Base-by-base conservation (phyloP, 2,329 filamentous ascomycete species). In the Penicillium sumatraense region DNA sequence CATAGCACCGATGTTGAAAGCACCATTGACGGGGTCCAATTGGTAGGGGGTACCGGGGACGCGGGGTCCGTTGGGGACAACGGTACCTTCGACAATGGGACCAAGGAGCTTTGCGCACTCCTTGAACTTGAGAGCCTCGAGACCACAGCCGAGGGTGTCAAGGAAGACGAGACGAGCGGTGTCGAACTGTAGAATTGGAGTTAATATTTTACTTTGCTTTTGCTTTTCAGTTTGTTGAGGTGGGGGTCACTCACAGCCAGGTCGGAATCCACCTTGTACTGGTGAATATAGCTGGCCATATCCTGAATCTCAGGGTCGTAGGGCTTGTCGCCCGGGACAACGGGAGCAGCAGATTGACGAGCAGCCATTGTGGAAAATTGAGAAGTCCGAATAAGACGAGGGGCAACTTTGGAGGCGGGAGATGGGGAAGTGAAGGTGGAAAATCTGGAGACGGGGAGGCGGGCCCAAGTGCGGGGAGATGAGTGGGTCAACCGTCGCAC, bases 1-100 rank as follows among this genome's bases (percentile, higher is more conserved):
- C 89, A 96, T 96, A 70, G 95, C 90, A 68, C 95, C 95, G 68
- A 99, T 98, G 84, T 98, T 98, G 86, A 99, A 98, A 62, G 95
- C 95, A 60, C 89, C 95, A 69, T 93, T 93, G 73, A 98, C 87
- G 35, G 95, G 95, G 75, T 98, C 95, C 66, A 99, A 87, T 79
- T 96, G 89, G 81, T 93, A 98, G 65, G 89, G 86, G 27, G 95
- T 98, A 63, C 95, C 95, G 36, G 90, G 91, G 41, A 99, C 91
- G 73, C 88, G 91, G 68, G 91, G 89, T 64, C 95, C 95, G 72
- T 96, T 93, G 72, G 95, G 93, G 51, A 98, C 93, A 42, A 88
- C 79, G 50, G 95, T 97, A 67, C 93, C 95, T 58, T 90, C 87
- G 48, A 99, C 93, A 64, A 93, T 84, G 49, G 95, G 95, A 18